Base-by-base conservation (phyloP, 2,329 filamentous ascomycete genomes). In the Fusarium sp. region DNA sequence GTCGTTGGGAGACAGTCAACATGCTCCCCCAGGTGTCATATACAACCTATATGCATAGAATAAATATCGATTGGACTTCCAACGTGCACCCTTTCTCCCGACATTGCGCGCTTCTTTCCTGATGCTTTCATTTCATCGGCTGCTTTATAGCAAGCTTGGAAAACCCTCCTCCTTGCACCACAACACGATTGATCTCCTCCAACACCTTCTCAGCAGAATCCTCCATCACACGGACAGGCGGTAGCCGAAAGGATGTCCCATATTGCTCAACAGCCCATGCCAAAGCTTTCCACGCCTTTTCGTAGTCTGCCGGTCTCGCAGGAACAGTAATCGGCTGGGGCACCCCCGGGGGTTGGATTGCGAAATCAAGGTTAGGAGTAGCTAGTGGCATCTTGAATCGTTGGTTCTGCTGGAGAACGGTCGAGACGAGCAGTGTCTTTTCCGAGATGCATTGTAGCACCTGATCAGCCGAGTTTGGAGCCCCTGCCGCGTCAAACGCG, bases 401-500 rank as follows among this genome's bases (percentile, higher is more conserved):
- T 18, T 39, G n/a, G 18, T 40, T 23, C n/a, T 18, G 39, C 13
- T 30, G 23, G 12, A 56, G 2, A 3, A 47, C 13, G 10, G 40
- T 36, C 16, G 30, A 46, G 0, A 23, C 40, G 11, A n/a, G 16
- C 18, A 28, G 7, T 16, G 40, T 56, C 9, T 5, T 47, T 0
- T 47, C 53, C 4, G 41, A 31, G 6, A 37, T 34, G 18, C 30
- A 39, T 37, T 9, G 41, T 1, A 52, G 48, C 3, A 39, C 15
- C 12, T 52, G 48, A 13, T 50, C 47, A 23, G 7, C 47, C 6
- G 48, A 52, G 18, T 15, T 23, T 37, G 46, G 18, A 2, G 40
- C 46, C 23, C 58, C 58, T 7, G 46, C 47, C 13, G 58, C 58
- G 40, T 61, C 58, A 18, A 61, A 40, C 4, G 37, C 58, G 18